These are phyloP conservation scores for Sporothrix sp. DNA, from an alignment of 2,329 filamentous ascomycete genomes.

Conservation along the genomic window DNA sequence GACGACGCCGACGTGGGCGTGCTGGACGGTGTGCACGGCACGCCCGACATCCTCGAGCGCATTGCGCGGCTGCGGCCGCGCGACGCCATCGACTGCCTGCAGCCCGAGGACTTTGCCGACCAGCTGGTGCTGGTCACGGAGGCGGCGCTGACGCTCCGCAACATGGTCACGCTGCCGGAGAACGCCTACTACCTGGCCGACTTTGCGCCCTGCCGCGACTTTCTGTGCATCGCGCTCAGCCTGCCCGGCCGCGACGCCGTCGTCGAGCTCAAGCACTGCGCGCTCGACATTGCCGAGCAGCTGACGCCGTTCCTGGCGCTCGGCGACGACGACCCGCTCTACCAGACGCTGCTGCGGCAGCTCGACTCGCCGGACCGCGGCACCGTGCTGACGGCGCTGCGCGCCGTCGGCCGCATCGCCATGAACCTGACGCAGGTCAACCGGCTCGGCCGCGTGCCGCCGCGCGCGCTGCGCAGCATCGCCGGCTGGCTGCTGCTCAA, in stretches of 20 bases:
- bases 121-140: constrained; percentile 71
- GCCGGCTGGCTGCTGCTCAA: constrained; percentile 68
- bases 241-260: constrained; percentile 63
- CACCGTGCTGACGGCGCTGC: constrained; percentile 67
- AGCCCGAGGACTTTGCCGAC: constrained; percentile 61
- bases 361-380: constrained; percentile 66
- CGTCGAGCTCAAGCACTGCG: constrained; percentile 81
- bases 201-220: constrained; percentile 65
- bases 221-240: constrained; percentile 72
- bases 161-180: constrained; percentile 89
- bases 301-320: constrained; percentile 73
- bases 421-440: constrained; percentile 78
- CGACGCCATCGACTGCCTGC: constrained; percentile 57
- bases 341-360: constrained; percentile 59
- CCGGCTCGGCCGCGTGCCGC: constrained; percentile 60
- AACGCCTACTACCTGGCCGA: constrained; percentile 76
- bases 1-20: constrained; percentile 44
- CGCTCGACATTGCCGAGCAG: constrained; percentile 84
- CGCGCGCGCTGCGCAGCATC: constrained; percentile 54
- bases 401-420: constrained; percentile 75
- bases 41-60: constrained; percentile 60
- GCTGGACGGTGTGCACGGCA: constrained; percentile 53
- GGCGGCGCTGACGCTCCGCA: constrained; percentile 77
- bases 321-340: constrained; percentile 65
- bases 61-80: constrained; percentile 54